Conservation (phyloP, 768 basidiomycete species). For the Suillus decipiens region DNA sequence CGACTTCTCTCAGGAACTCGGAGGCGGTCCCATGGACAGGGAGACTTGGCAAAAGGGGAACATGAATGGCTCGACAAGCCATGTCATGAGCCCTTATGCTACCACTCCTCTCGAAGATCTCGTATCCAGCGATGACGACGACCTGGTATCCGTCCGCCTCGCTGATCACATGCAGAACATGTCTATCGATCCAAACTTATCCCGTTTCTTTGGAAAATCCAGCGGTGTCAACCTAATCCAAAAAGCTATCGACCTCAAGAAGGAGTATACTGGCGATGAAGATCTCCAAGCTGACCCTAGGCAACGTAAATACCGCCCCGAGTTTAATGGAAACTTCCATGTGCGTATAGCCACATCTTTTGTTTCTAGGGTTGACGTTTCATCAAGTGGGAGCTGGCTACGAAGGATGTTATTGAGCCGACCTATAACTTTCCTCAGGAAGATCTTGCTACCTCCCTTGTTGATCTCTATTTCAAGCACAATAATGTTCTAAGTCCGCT, state of each 20-base stretch:
- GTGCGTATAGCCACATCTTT: constrained; percentile 24
- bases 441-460: constrained; percentile 50
- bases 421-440: constrained; percentile 49
- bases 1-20: constrained; percentile 60
- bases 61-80: constrained; percentile 13
- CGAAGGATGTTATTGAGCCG: constrained; percentile 22
- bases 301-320: constrained; percentile 15
- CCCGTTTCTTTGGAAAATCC: constrained; percentile 42
- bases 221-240: constrained; percentile 44
- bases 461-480: constrained; percentile 65
- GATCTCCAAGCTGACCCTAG: constrained; percentile 18
- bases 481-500: constrained; percentile 64
- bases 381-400: constrained; percentile 31
- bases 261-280: constrained; percentile 49
- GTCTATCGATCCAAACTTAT: constrained; percentile 13
- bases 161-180: constrained; percentile 28
- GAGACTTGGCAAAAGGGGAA: constrained; percentile 35
- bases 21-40: constrained; percentile 40
- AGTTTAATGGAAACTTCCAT: constrained; percentile 27
- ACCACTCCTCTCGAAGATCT: constrained; percentile 22
- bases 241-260: constrained; percentile 58
- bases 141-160: constrained; percentile 23
- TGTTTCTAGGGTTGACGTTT: neutral
- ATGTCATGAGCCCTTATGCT: constrained; percentile 16
- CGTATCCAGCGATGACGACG: constrained; percentile 31